These are phyloP conservation scores for Drosera spatulata DNA, from an alignment of 179 eudicot genomes.

Conservation along the genomic window DNA sequence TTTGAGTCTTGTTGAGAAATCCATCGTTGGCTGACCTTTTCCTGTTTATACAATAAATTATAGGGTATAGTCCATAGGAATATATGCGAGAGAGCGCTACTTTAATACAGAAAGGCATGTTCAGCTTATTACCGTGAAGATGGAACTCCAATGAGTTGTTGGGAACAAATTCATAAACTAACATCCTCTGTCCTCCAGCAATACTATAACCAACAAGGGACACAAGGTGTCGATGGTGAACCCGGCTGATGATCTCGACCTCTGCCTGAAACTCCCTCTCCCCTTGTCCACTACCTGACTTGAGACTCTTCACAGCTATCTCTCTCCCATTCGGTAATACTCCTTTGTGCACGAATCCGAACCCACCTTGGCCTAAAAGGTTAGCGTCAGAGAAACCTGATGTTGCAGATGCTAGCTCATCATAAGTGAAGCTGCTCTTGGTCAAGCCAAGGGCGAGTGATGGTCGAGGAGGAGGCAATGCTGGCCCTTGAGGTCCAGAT, in stretches of 20 bases:
- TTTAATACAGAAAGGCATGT: too few relatives aligned
- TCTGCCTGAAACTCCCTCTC: slow-evolving; percentile 96
- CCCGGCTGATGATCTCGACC: slow-evolving; percentile 93
- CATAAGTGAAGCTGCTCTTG: slow-evolving; percentile 63
- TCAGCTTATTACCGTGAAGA: slow-evolving; percentile 51
- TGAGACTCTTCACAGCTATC: slow-evolving; percentile 82
- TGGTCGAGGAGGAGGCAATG: slow-evolving; percentile 43
- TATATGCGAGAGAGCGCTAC: too few relatives aligned
- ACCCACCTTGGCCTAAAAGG: slow-evolving; percentile 94
- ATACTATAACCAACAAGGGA: slow-evolving; percentile 90
- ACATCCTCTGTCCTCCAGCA: slow-evolving; percentile 61
- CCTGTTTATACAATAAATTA: slow-evolving; percentile 19
- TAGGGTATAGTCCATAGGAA: too few relatives aligned
- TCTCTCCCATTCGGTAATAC: slow-evolving; percentile 89
- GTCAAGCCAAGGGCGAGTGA: slow-evolving; percentile 34
- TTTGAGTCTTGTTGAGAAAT: slow-evolving; percentile 63
- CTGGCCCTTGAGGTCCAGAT: slow-evolving; percentile 6
- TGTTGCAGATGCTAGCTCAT: slow-evolving; percentile 78
- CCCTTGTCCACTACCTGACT: slow-evolving; percentile 86
- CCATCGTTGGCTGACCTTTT: slow-evolving; percentile 62
- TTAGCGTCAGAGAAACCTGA: slow-evolving; percentile 76
- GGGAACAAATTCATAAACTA: slow-evolving; percentile 85
- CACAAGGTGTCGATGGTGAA: slow-evolving; percentile 96
- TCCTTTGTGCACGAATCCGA: slow-evolving; percentile 86
- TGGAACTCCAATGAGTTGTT: slow-evolving; percentile 89